These are phyloP conservation scores for Parasitella parasitica DNA, from an alignment of 371 early-diverging fungal species.

Conservation along the genomic window DNA sequence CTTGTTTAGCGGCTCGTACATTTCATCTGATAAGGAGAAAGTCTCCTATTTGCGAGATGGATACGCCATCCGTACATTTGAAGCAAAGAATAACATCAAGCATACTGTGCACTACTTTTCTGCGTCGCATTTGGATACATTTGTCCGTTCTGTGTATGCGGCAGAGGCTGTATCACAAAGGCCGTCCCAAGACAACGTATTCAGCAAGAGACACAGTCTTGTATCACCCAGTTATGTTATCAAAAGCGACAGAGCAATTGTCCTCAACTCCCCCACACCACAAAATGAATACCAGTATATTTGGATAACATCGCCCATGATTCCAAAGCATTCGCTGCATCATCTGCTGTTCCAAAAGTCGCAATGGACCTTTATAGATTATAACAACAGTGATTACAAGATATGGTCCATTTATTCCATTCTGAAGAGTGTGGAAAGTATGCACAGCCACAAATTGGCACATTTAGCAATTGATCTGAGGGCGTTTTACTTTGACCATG, in stretches of 20 bases:
- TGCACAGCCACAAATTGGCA: conserved; percentile 12
- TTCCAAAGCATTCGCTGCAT: conserved; percentile 13
- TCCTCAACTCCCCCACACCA: conserved; percentile 16
- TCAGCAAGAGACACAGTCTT: background rate
- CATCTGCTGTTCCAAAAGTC: conserved; percentile 3
- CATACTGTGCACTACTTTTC: conserved; percentile 23
- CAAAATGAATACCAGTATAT: conserved; percentile 15
- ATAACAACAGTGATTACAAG: conserved; percentile 9
- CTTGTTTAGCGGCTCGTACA: conserved; percentile 18
- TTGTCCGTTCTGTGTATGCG: conserved; percentile 18
- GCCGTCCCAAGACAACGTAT: background rate
- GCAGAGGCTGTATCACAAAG: background rate
- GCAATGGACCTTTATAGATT: background rate
- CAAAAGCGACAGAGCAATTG: conserved; percentile 16
- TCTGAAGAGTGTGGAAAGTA: conserved; percentile 6
- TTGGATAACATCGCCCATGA: conserved; percentile 27
- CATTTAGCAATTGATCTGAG: conserved; percentile 17
- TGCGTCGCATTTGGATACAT: background rate
- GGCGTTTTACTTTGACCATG: conserved; percentile 16
- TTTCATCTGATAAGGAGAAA: conserved; percentile 1
- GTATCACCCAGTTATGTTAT: background rate
- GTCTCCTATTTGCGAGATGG: conserved; percentile 1
- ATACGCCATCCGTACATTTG: conserved; percentile 17
- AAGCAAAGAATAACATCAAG: conserved; percentile 3
- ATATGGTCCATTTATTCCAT: conserved; percentile 18